Evolutionary conservation across 2,329 filamentous ascomycete genomes (phyloP), one percentile per base, ranked within the genome.

Genomic region (Diplodia seriata): DNA sequence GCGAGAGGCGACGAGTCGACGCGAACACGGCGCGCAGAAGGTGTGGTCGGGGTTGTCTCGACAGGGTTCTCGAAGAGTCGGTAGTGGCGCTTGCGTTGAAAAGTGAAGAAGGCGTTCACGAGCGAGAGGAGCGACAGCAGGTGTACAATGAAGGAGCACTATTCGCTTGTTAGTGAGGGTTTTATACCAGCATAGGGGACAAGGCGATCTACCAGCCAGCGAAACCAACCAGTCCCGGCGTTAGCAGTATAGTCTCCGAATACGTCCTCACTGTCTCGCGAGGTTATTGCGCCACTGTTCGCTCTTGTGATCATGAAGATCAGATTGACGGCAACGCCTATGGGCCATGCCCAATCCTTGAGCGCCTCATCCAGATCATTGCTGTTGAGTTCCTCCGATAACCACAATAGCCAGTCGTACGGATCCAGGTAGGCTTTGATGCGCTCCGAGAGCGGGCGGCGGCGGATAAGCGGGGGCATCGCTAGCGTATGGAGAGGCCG

Each of bases 351-450:
- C 78, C 92, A 90, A 43, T 89, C 82, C 72, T 91, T 90, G 70
- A 89, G 83, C 69, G 87, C 82, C 23, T 94, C 92, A 73, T 97
- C 92, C 89, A 93, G 96, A 73, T 97, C 92, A 75, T 91, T 90
- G 33, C 93, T 93, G 77, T 97, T 94, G 69, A 99, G 86, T 80
- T 97, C 92, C 77, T 98, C 94, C 0, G 92, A 96, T 1, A 97
- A 80, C 91, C 93, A 97, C 20, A 99, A 87, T 66, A 95, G 82
- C 75, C 94, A 91, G 80, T 99, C 95, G 82, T 91, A 90, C 3
- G 92, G 93, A 76, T 98, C 94, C 69, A 97, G 83, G 78, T 89
- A 89, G 68, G 91, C 85, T 76, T 89, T 88, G 78, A 98, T 86
- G 78, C 94, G 92, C 85, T 98, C 91, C 36, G 82, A 77, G 72